These are phyloP conservation scores for Vanrija humicola DNA, from an alignment of 1,284 basidiomycete genomes.

Conservation along the genomic window DNA sequence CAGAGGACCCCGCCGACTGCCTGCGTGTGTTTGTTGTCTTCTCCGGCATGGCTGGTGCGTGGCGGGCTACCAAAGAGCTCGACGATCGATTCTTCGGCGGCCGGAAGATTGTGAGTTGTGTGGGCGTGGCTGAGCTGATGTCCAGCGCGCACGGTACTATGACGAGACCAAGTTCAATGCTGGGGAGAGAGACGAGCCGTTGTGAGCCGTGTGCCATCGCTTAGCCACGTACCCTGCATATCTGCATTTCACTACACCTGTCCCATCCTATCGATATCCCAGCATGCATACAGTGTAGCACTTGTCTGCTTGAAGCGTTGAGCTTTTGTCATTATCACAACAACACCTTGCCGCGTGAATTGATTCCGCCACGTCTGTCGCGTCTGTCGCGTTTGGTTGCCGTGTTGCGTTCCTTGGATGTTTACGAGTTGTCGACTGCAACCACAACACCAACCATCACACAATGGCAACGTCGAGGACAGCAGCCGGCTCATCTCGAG, in stretches of 20 bases:
- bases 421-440: too few species aligned
- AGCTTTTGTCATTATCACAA: too few species aligned
- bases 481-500: slow-evolving; percentile 18
- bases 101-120: slow-evolving; percentile 58
- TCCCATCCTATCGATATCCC: too few species aligned
- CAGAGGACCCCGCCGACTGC: slow-evolving; percentile 60
- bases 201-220: too few species aligned
- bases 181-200: too few species aligned
- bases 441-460: neutral
- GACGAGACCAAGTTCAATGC: too few species aligned
- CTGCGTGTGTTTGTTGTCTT: slow-evolving; percentile 82
- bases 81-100: slow-evolving; percentile 90
- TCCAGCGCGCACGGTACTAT: too few species aligned
- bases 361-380: neutral
- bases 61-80: slow-evolving; percentile 85
- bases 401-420: too few species aligned
- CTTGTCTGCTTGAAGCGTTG: too few species aligned
- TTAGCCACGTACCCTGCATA: neutral
- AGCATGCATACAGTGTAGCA: neutral
- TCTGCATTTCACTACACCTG: too few species aligned
- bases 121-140: neutral
- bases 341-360: neutral
- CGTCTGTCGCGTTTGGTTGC: neutral
- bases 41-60: slow-evolving; percentile 82
- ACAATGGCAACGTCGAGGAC: neutral